Conservation (phyloP, 1,139 yeast species). For the Arxiozyma heterogenica region DNA sequence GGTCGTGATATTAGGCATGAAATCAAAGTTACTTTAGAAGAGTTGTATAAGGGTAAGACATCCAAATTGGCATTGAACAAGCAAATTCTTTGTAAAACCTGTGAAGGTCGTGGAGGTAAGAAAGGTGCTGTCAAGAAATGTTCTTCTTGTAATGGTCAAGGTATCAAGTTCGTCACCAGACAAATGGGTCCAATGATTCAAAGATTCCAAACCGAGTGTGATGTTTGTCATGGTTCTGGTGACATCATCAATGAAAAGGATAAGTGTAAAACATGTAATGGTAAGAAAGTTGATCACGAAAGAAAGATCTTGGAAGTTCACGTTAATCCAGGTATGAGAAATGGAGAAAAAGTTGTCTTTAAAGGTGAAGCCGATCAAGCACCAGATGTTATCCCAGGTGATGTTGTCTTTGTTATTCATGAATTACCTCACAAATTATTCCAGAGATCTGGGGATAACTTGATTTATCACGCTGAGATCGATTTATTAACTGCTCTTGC, state of each 20-base stretch:
- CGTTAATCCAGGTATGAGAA: slow-evolving; percentile 94
- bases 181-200: slow-evolving; percentile 99
- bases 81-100: slow-evolving; percentile 75
- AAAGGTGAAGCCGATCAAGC: slow-evolving; percentile 97
- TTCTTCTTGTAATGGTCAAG: slow-evolving; percentile 79
- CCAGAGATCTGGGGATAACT: slow-evolving; percentile 57
- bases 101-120: slow-evolving; percentile 96
- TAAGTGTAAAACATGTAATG: slow-evolving; percentile 79
- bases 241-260: slow-evolving; percentile 81
- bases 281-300: slow-evolving; percentile 80
- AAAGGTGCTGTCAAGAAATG: slow-evolving; percentile 85
- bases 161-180: slow-evolving; percentile 86
- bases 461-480: slow-evolving; percentile 75
- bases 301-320: slow-evolving; percentile 91
- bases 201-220: slow-evolving; percentile 94
- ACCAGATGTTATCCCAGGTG: slow-evolving; percentile 93
- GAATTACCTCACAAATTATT: slow-evolving; percentile 50
- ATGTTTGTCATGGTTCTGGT: slow-evolving; percentile 86
- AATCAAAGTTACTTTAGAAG: slow-evolving; percentile 79
- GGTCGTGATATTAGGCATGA: slow-evolving; percentile 91
- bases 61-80: slow-evolving; percentile 90
- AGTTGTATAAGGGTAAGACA: slow-evolving; percentile 88
- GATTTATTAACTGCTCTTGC: slow-evolving; percentile 91
- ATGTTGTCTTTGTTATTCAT: slow-evolving; percentile 82
- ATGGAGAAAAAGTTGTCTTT: slow-evolving; percentile 86